Evolutionary conservation across 371 early-diverging fungal genomes (phyloP).

Genomic region (Furculomyces boomerangus): DNA sequence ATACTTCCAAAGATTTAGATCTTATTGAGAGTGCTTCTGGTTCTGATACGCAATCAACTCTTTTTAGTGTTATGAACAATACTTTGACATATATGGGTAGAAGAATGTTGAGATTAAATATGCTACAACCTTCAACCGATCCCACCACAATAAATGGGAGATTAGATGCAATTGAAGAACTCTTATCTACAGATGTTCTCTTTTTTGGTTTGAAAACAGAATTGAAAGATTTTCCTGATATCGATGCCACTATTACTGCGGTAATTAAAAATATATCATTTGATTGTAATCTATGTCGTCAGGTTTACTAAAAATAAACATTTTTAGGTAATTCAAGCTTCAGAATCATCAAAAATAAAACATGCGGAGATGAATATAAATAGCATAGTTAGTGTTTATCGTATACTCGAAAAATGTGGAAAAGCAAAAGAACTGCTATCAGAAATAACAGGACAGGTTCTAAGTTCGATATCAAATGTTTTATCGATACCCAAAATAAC

Average conservation of each 20-base stretch:
- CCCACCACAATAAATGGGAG: conserved; percentile 3
- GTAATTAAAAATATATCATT: too few relatives aligned
- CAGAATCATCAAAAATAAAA: conserved; percentile 28
- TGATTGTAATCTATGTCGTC: neutral
- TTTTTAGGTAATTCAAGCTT: conserved; percentile 29
- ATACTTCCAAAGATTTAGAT: neutral
- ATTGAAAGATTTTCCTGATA: conserved; percentile 13
- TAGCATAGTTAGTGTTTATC: conserved; percentile 47
- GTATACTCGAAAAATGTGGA: conserved; percentile 27
- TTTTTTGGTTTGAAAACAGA: conserved; percentile 15
- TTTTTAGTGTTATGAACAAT: conserved; percentile 2
- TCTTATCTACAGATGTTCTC: conserved; percentile 6
- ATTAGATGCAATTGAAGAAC: conserved; percentile 4
- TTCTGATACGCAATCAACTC: neutral
- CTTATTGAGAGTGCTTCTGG: neutral
- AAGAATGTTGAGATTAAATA: conserved; percentile 1
- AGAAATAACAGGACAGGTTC: conserved; percentile 18
- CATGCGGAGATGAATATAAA: conserved; percentile 52
- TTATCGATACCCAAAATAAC: conserved; percentile 16
- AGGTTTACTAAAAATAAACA: too few relatives aligned
- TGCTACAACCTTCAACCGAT: conserved; percentile 2
- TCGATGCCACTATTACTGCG: conserved; percentile 18
- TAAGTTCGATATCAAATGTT: conserved; percentile 22
- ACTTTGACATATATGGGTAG: conserved; percentile 3
- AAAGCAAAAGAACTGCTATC: conserved; percentile 19